Conservation (phyloP, 78 protist genomes). For the Pigoraptor vietnamica region DNA sequence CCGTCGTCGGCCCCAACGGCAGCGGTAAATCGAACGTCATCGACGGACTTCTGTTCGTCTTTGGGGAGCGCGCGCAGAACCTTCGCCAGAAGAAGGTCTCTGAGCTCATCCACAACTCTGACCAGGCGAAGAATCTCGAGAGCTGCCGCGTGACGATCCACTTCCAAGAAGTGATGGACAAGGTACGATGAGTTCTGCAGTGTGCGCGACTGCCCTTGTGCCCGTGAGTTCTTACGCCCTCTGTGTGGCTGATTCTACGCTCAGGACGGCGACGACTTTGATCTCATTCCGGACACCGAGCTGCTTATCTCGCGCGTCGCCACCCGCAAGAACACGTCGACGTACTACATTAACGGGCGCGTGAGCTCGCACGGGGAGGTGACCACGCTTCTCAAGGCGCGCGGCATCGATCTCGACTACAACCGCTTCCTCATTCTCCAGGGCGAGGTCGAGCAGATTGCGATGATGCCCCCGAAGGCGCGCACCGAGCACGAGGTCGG, state of each 20-base stretch:
- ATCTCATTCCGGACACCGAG: conserved; percentile 63
- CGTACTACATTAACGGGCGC: conserved; percentile 74
- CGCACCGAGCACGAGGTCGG: conserved; percentile 81
- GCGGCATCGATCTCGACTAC: conserved; percentile 95
- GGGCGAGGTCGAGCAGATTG: conserved; percentile 93
- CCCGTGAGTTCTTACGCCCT: background rate
- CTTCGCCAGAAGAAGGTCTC: conserved; percentile 87
- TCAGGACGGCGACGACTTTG: conserved; percentile 47
- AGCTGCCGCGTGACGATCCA: conserved; percentile 83
- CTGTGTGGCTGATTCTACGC: background rate
- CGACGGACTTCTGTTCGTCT: conserved; percentile 98
- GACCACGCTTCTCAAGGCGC: conserved; percentile 43
- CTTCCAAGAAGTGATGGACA: conserved; percentile 89
- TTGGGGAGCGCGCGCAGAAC: conserved; percentile 89
- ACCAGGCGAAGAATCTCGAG: conserved; percentile 39
- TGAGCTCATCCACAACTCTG: conserved; percentile 96
- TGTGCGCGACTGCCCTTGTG: background rate
- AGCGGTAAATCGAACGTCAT: conserved; percentile 99
- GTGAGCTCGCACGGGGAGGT: conserved; percentile 46
- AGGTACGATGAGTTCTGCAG: conserved; percentile 4
- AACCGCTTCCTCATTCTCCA: conserved; percentile 98
- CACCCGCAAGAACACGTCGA: conserved; percentile 30
- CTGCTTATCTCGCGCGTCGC: conserved; percentile 83
- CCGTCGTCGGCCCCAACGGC: conserved; percentile 99
- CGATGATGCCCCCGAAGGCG: conserved; percentile 99